Conservation (phyloP, 2,329 filamentous ascomycete genomes). For the Diaporthe helianthi region DNA sequence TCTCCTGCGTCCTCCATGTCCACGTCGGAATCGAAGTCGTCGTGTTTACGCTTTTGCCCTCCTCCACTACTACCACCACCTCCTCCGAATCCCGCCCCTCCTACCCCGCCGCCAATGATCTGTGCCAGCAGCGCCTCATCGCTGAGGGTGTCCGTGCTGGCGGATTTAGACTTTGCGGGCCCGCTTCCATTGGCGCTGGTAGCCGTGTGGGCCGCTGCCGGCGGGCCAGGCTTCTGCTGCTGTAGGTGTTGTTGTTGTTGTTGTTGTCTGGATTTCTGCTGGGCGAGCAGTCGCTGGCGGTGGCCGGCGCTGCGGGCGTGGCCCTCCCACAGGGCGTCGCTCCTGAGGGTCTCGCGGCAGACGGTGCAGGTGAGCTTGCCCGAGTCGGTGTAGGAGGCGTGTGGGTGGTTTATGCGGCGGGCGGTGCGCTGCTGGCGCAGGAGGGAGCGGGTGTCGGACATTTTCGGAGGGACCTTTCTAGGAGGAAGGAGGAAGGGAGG, state of each 20-base stretch:
- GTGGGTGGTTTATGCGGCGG: conserved; percentile 74
- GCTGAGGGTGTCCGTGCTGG: conserved; percentile 38
- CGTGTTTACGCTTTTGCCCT: conserved; percentile 42
- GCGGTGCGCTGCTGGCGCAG: conserved; percentile 79
- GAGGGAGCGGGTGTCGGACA: conserved; percentile 82
- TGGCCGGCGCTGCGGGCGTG: conserved; percentile 62
- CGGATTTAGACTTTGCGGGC: conserved; percentile 28
- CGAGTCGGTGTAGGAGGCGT: conserved; percentile 71
- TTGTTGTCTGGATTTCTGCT: conserved; percentile 37
- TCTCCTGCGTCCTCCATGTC: conserved; percentile 41
- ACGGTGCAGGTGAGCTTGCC: conserved; percentile 73
- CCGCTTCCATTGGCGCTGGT: conserved; percentile 34
- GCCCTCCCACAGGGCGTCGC: conserved; percentile 71
- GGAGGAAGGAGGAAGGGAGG: too few relatives aligned
- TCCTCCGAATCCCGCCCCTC: neutral
- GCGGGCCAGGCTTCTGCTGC: too few relatives aligned
- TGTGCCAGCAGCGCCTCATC: conserved; percentile 39
- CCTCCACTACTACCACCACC: neutral
- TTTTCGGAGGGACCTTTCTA: too few relatives aligned
- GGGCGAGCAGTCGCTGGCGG: conserved; percentile 46
- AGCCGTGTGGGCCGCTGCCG: conserved; percentile 21
- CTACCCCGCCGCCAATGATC: conserved; percentile 26
- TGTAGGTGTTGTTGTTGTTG: conserved; percentile 33
- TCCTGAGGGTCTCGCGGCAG: conserved; percentile 70
- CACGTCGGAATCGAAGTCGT: conserved; percentile 43